Base-by-base conservation (phyloP, 257 asterid species). In the Mitragyna speciosa region DNA sequence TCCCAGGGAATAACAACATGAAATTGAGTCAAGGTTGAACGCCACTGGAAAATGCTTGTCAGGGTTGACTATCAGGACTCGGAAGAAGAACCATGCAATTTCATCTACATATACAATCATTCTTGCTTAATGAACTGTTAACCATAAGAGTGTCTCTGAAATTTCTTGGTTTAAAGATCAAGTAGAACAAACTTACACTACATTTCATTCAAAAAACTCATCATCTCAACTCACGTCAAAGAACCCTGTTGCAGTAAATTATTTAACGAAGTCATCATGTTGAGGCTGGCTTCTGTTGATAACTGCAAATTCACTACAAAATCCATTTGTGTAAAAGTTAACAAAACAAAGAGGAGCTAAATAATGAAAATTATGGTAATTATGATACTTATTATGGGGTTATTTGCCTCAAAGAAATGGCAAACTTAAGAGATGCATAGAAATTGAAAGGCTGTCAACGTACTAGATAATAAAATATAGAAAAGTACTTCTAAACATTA, bases 261-360 rank as follows among this genome's bases (percentile, higher is more conserved):
- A 65, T 9, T 52, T 26, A 11, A 6, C 11, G 26, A 7, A 51
- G 59, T 28, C 15, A 1, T n/a, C n/a, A 31, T 72, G 74, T 66
- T 72, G 31, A 61, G 66, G 41, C 52, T 22, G 31, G 69, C 63
- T 66, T 71, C 79, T 24, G 54, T 80, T 66, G 83, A 67, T 59
- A 81, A 9, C 54, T 68, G 76, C 51, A 75, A 76, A 76, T 76
- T 51, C 67, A 73, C 76, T 79, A 75, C 41, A 78, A 48, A 70
- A 33, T 51, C 19, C n/a, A 51, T 51, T 17, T 2, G 2, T 51
- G 3, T 20, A 17, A 14, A 51, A 0, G 56, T 51, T 9, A 49
- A 49, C 54, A 49, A 9, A 45, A 10, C n/a, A 45, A 31, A 72
- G 30, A 15, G 47, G 15, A 49, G 65, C 24, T 33, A 17, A 19